Base-by-base conservation (phyloP, 2,329 filamentous ascomycete genomes). In the Akanthomyces uredinophilus region DNA sequence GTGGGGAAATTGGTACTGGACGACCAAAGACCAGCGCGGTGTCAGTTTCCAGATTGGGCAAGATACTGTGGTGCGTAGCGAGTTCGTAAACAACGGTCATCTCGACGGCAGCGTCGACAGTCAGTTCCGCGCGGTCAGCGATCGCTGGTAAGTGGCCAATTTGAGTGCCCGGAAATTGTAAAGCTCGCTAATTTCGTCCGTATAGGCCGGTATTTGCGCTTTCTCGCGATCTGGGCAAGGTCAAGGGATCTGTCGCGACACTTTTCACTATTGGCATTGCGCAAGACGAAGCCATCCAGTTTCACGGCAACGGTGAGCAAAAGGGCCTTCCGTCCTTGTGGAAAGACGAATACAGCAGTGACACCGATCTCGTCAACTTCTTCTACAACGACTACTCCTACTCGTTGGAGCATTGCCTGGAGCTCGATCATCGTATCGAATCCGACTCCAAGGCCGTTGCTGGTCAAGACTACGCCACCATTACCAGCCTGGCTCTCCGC, bases 1-100 rank as follows among this genome's bases (percentile, higher is more conserved):
- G 76, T 96, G 92, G 92, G 92, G 92, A 2, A 87, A 84, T 56
- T 84, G 93, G 76, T 87, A 90, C 73, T 92, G 92, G 72, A 87
- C 88, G 14, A 92, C 85, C 4, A 83, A 86, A 29, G 78, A 81
- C 59, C 71, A 80, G 16, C 70, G 73, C 22, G 80, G 80, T 27
- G 77, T 87, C 24, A 85, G 83, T n/a, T 89, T 87, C 70, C 86
- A 93, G 72, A 88, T 84, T 61, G 91, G 90, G 29, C 79, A 81
- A 8, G 90, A 92, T 57, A 78, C 76, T 4, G 68, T 77, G n/a
- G 81, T 96, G 16, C 85, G 92, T 56, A 80, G 80, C 57, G 79
- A 81, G 5, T 96, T 96, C 70, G 77, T 86, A 16, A 78, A 75
- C 51, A 84, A 83, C 3, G 87, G 87, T 16, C 80, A 77, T 6